Base-by-base conservation (phyloP, 2,329 filamentous ascomycete genomes). In the Trichoderma lentiforme region DNA sequence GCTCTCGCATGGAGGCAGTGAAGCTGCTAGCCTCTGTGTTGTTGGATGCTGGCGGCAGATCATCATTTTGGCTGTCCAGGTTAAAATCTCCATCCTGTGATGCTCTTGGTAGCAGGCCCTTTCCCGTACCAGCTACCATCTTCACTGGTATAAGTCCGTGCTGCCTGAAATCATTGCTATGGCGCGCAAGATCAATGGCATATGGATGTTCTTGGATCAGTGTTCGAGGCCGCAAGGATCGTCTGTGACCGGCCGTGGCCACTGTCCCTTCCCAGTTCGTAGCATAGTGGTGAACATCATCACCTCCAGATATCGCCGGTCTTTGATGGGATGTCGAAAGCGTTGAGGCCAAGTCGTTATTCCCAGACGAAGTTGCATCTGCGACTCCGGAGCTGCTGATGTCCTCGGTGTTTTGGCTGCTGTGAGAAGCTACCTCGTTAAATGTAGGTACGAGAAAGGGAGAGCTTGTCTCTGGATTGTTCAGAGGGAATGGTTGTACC, bases 141-240 rank as follows among this genome's bases (percentile, higher is more conserved):
- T 83, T 83, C 39, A 89, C 76, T 0, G 88, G 88, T 67, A 84
- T 85, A 32, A 90, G 78, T 28, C 88, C 88, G 71, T 87, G 87
- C 4, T 84, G 84, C 75, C 85, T 87, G 75, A 89, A 84, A 24
- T 83, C 79, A 3, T 80, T 86, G 70, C 84, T 85, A 76, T 89
- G 89, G 32, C 85, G 84, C 0, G 84, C 87, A 76, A 84, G 86
- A 73, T 90, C 88, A 4, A 89, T 80, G 6, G 86, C 79, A 73
- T 90, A 90, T 4, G 88, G 88, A 58, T 89, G 87, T 75, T 89
- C 83, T 76, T 90, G 88, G 7, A 90, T 90, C 1, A 87, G 87
- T 73, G 89, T 90, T 24, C 88, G 84, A 1, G 87, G 87, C 7
- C 88, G 84, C n/a, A 90, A 79, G 4, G 85, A 88, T 39, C 87